These are phyloP conservation scores for Fusarium sp. DNA, from an alignment of 2,329 filamentous ascomycete species.

Conservation along the genomic window DNA sequence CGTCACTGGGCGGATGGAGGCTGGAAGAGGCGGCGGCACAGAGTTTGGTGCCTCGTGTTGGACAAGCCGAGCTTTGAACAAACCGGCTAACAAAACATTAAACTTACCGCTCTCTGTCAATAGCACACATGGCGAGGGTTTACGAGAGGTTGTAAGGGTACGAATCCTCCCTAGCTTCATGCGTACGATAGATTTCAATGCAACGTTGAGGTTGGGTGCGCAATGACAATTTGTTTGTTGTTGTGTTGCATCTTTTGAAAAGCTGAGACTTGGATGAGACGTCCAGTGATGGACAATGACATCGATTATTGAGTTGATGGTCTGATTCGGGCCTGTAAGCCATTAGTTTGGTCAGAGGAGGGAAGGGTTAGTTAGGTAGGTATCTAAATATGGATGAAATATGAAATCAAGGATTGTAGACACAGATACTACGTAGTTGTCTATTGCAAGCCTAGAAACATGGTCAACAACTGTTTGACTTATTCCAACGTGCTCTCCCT, in stretches of 20 bases:
- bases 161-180: not conserved
- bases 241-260: not conserved
- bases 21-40: conserved; percentile 7
- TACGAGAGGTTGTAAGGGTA: not conserved
- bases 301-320: not conserved
- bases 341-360: not conserved
- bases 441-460: not conserved
- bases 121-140: not conserved
- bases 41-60: conserved; percentile 19
- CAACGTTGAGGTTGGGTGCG: not conserved
- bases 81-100: not conserved
- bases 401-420: not conserved
- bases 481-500: not conserved
- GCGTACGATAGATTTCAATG: not conserved
- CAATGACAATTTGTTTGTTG: not conserved
- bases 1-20: conserved; percentile 15
- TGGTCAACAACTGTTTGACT: not conserved
- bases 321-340: conserved; percentile 11
- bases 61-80: not conserved
- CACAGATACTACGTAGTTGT: not conserved
- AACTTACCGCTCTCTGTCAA: not conserved
- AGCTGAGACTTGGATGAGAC: conserved; percentile 4
- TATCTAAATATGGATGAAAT: not conserved
- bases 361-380: not conserved
- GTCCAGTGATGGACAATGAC: conserved; percentile 11